phyloP scores from a whole-genome alignment of 495 filamentous ascomycete genomes.

The Aspergillus incahuasiensis region DNA sequence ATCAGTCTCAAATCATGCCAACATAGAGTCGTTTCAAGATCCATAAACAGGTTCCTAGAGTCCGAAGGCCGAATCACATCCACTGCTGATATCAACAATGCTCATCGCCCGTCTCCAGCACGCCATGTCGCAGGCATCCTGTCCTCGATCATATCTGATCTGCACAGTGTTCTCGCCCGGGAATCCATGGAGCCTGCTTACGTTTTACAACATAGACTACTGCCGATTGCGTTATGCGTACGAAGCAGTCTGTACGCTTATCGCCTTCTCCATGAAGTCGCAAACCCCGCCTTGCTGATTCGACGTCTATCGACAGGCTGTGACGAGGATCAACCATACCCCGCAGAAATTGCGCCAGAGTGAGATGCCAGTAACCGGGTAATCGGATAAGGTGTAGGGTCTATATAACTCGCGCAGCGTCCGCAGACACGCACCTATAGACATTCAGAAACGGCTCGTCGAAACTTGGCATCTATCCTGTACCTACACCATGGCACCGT shows the following conservation, averaged over 20 bases:
- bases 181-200: neutral
- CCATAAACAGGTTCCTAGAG: neutral
- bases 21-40: neutral
- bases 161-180: neutral
- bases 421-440: neutral
- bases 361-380: conserved; percentile 9
- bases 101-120: conserved; percentile 3
- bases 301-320: neutral
- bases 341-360: conserved; percentile 23
- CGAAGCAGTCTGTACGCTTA: neutral
- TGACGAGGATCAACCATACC: conserved; percentile 16
- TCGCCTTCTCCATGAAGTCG: neutral
- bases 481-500: conserved; percentile 48
- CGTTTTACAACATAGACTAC: neutral
- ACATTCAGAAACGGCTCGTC: neutral
- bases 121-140: conserved; percentile 4
- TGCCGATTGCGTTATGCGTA: neutral
- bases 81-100: neutral
- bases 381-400: conserved; percentile 10
- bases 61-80: neutral
- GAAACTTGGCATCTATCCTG: neutral
- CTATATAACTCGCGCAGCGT: conserved; percentile 17
- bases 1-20: neutral
- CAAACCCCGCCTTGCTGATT: conserved; percentile 5
- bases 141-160: conserved; percentile 8